Percentiles rank a stretch among this genome's conserved stretches.
phyloP scores from a whole-genome alignment of 2,329 filamentous ascomycete species.

The Ceratocystis huliohia region DNA sequence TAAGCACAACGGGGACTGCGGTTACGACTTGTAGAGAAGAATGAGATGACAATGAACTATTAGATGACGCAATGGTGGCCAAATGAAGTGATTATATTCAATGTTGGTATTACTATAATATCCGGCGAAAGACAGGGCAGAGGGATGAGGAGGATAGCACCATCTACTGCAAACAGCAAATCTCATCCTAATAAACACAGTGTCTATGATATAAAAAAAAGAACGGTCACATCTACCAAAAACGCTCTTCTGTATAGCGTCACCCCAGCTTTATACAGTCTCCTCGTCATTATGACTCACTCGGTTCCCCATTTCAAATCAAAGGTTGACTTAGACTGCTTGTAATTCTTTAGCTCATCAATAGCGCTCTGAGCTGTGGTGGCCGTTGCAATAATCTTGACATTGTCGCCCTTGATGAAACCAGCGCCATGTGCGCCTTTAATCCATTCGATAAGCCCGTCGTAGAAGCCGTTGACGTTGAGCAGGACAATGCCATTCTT shows the following conservation, averaged over 20 bases:
- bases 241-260: not conserved
- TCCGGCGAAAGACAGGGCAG: too few species aligned
- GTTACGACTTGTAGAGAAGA: slow-evolving; percentile 19
- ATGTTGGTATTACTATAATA: slow-evolving; percentile 7
- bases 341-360: slow-evolving; percentile 57
- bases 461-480: slow-evolving; percentile 87
- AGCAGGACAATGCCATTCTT: slow-evolving; percentile 62
- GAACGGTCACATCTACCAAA: too few species aligned
- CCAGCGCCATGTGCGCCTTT: slow-evolving; percentile 59
- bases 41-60: slow-evolving; percentile 15
- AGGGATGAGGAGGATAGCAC: not conserved
- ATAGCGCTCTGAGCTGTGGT: slow-evolving; percentile 60
- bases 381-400: slow-evolving; percentile 66
- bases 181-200: not conserved
- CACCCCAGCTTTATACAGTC: not conserved
- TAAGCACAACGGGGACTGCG: slow-evolving; percentile 24
- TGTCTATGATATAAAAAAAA: not conserved
- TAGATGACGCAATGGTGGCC: slow-evolving; percentile 6
- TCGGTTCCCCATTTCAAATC: slow-evolving; percentile 70
- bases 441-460: slow-evolving; percentile 75
- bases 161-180: too few species aligned
- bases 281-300: slow-evolving; percentile 27
- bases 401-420: slow-evolving; percentile 61
- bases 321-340: slow-evolving; percentile 59
- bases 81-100: not conserved